Conservation (phyloP, 1,284 basidiomycete species). For the Apiotrichum akiyoshidainum region DNA sequence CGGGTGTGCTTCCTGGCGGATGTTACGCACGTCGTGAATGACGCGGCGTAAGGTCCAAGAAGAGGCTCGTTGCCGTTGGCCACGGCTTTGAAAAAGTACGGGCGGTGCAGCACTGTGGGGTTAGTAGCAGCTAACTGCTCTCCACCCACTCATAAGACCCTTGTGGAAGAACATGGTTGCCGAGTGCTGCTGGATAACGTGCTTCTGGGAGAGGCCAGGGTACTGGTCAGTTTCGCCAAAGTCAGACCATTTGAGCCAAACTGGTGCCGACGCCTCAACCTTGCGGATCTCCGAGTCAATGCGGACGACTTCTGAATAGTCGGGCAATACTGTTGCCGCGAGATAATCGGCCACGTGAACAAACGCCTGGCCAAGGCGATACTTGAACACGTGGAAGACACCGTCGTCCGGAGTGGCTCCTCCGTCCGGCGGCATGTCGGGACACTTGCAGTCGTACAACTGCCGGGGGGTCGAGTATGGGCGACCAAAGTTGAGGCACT, state of each 20-base stretch:
- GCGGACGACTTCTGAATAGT: conserved; percentile 20
- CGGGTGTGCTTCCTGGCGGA: conserved; percentile 25
- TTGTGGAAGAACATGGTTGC: conserved; percentile 28
- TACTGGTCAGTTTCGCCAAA: conserved; percentile 8
- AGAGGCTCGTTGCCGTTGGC: conserved; percentile 21
- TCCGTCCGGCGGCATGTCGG: conserved; percentile 13
- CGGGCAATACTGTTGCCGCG: conserved; percentile 21
- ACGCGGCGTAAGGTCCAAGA: conserved; percentile 21
- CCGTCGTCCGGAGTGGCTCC: conserved; percentile 12
- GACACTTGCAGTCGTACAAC: conserved; percentile 20
- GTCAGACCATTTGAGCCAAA: conserved; percentile 25
- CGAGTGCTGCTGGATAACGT: conserved; percentile 26
- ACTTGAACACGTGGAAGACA: conserved; percentile 25
- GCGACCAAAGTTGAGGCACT: conserved; percentile 31
- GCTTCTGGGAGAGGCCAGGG: conserved; percentile 9
- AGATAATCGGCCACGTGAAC: conserved; percentile 24
- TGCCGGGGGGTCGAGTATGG: conserved; percentile 26
- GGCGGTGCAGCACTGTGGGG: conserved; percentile 22
- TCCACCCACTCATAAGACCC: conserved; percentile 18
- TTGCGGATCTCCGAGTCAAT: conserved; percentile 24
- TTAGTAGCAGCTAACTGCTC: neutral
- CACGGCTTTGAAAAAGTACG: conserved; percentile 27
- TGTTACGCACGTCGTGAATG: conserved; percentile 28
- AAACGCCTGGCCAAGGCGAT: conserved; percentile 20
- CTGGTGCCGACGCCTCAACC: conserved; percentile 20